Evolutionary conservation across 176 grass and related monocot genomes (phyloP).

Genomic region (Tillandsia leiboldiana): DNA sequence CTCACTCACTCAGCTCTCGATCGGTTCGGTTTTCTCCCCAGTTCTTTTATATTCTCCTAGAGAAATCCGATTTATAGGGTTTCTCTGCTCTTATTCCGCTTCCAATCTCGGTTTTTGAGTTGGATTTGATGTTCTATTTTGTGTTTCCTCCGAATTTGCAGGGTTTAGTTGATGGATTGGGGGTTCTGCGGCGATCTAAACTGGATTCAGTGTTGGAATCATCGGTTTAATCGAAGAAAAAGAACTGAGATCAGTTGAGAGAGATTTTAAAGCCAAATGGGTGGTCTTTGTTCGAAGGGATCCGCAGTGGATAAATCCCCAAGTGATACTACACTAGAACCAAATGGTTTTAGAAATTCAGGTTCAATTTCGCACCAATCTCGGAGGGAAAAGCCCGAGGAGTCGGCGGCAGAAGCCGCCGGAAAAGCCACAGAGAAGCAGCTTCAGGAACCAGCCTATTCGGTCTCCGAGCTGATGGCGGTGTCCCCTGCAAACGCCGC

Average conservation of each 20-base stretch:
- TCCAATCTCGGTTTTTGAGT: background rate
- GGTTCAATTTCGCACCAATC: slow-evolving; percentile 7
- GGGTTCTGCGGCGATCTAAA: background rate
- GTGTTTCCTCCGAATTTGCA: background rate
- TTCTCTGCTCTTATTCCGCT: background rate
- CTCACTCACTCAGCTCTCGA: too few species aligned
- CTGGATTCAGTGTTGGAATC: background rate
- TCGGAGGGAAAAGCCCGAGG: slow-evolving; percentile 19
- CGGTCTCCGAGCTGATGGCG: slow-evolving; percentile 30
- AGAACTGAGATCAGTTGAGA: background rate
- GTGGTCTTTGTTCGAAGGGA: slow-evolving; percentile 74
- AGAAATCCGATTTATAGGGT: background rate
- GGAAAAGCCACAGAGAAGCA: slow-evolving; percentile 18
- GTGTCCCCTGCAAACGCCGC: slow-evolving; percentile 14
- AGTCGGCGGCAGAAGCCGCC: background rate
- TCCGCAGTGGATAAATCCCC: slow-evolving; percentile 85
- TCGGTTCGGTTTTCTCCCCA: background rate
- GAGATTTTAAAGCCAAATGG: slow-evolving; percentile 25
- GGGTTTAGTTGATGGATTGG: background rate
- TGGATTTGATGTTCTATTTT: background rate
- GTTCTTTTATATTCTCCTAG: background rate
- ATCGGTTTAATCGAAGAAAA: background rate
- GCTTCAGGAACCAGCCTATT: slow-evolving; percentile 32
- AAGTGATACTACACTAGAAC: slow-evolving; percentile 52
- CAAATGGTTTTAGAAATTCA: slow-evolving; percentile 31